Evolutionary conservation across 1,284 basidiomycete species (phyloP), one percentile per base, ranked within the genome.

Genomic region (Earliella scabrosa): DNA sequence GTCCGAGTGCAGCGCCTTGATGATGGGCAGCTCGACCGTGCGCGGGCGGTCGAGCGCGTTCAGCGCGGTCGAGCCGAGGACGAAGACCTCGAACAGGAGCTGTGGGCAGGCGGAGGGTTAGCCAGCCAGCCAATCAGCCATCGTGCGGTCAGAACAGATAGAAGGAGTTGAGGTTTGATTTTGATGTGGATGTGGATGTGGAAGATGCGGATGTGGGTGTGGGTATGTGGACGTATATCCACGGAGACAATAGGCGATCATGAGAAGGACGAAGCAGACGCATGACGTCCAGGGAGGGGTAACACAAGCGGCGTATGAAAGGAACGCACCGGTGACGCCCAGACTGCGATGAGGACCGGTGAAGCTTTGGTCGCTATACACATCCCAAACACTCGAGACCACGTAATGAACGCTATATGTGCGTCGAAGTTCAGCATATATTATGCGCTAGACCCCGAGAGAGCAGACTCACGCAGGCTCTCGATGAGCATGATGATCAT

Each of bases 1-100:
- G 56, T 72, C 71, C 4, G 65, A 61, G 41, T 66, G 59, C 9
- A 72, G 64, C 13, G 67, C 65, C 41, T 64, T 66, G 45, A 59
- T 54, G 31, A 72, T 58, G 14, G 59, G 67, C 39, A 63, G 54
- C 24, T 66, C 54, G 18, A 61, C 59, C 11, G 61, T 60, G 16
- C 66, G 65, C 9, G 71, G 70, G 14, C 71, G 58, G 53, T 71
- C 68, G 24, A 71, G 62, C 6, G 71, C 68, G 58, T 72, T 72
- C 23, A 66, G 50, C 34, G 63, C 48, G 1, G 66, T 69, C 26
- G 66, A 66, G 13, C 64, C 43, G 6, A 71, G 58, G 4, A 69
- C 68, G 39, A 70, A 60, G 18, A 66, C 44, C 49, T 71, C 70
- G 54, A 71, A 72, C 5, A 69, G 45, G 53, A 70, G 63, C 70